These are phyloP conservation scores for Rhododendron williamsianum DNA, from an alignment of 148 eudicot genomes.

Conservation along the genomic window DNA sequence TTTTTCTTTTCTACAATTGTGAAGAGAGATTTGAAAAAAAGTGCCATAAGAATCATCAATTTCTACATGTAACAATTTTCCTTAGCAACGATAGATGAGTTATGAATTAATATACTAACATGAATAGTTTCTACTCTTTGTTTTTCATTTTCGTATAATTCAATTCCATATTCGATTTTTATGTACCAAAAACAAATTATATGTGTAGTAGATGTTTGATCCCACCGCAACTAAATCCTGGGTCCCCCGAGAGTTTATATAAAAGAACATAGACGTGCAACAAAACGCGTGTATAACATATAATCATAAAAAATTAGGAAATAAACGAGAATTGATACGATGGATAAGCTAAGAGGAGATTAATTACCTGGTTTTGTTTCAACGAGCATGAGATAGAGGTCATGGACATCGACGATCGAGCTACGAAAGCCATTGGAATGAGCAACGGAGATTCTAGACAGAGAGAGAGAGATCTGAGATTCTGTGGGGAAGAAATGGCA, in stretches of 20 bases:
- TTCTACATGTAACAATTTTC: too few species aligned
- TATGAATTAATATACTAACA: too few species aligned
- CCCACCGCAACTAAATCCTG: too few species aligned
- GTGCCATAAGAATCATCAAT: too few species aligned
- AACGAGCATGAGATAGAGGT: conserved; percentile 11
- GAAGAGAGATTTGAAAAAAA: too few species aligned
- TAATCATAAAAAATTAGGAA: neutral
- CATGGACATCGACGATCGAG: conserved; percentile 8
- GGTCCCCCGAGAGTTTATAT: neutral
- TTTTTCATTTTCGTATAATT: too few species aligned
- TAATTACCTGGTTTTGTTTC: conserved; percentile 9
- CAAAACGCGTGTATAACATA: neutral
- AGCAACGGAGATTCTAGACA: neutral
- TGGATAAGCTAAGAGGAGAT: neutral
- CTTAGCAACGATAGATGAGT: too few species aligned
- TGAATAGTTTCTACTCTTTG: too few species aligned
- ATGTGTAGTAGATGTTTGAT: too few species aligned
- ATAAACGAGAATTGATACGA: neutral
- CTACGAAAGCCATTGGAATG: conserved; percentile 7
- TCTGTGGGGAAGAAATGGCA: neutral
- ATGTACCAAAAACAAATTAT: too few species aligned
- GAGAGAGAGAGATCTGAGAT: conserved; percentile 6
- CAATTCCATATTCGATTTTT: too few species aligned
- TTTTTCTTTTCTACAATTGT: too few species aligned
- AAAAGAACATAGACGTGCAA: neutral